Evolutionary conservation across 2,329 filamentous ascomycete species (phyloP).

Genomic region (Rutstroemia sp.): DNA sequence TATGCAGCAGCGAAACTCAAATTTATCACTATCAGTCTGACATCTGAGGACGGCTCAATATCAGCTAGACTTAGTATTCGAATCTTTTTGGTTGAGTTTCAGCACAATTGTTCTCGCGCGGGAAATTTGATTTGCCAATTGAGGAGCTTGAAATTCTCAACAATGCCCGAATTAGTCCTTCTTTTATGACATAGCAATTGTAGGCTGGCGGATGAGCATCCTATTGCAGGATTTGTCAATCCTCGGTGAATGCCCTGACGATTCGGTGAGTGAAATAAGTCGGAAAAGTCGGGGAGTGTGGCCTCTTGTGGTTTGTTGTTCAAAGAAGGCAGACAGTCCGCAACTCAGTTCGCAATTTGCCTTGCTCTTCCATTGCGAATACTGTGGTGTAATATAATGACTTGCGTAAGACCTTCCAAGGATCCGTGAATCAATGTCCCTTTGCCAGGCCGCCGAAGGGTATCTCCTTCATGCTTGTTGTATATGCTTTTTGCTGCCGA

Average conservation of each 20-base stretch:
- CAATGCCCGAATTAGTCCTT: background rate
- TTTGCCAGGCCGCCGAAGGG: no score
- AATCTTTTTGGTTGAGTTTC: background rate
- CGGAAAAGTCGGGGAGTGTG: background rate
- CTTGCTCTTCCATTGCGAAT: background rate
- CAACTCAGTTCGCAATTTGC: background rate
- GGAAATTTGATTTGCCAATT: background rate
- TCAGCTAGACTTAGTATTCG: background rate
- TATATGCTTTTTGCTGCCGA: no score
- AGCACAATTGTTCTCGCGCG: background rate
- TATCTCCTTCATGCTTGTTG: no score
- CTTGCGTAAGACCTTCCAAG: background rate
- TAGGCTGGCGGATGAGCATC: background rate
- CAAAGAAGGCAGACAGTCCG: background rate
- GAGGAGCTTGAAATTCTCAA: background rate
- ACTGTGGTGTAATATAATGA: background rate
- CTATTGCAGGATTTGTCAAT: background rate
- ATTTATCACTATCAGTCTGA: background rate
- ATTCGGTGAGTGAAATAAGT: background rate
- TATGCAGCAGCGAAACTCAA: constrained; percentile 5
- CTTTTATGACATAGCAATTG: background rate
- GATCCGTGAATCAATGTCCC: no score
- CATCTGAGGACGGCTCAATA: background rate
- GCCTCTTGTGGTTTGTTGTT: constrained; percentile 4
- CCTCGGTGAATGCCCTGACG: background rate